Evolutionary conservation across 768 basidiomycete genomes (phyloP), one percentile per base, ranked within the genome.

Genomic region (Panus rudis): DNA sequence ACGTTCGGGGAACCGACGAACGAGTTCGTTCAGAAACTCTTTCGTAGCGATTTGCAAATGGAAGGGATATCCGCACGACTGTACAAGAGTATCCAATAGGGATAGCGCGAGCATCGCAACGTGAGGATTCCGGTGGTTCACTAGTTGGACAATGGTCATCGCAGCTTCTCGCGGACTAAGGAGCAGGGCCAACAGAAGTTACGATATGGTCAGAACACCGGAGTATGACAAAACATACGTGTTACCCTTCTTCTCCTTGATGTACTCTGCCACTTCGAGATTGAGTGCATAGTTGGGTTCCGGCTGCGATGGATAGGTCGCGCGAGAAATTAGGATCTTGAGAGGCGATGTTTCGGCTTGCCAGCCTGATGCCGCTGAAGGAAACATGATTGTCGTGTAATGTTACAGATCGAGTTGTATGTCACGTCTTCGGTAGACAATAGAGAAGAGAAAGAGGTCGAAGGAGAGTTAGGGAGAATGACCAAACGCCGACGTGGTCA

Each of bases 1-100:
- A 34, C 94, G 80, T 65, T 99, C 96, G 5, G 96, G 96, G 62
- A 99, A 98, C 52, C 93, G 80, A 38, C 94, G 82, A 20, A 99
- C 96, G 60, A 99, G 83, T 60, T 98, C 96, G 65, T 99, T 99
- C 14, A 98, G 72, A 60, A 97, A 99, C 57, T 98, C 96, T 59
- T 99, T 98, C 31, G 94, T 98, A 14, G 86, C 73, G 54, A 98
- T 87, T 63, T 99, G 96, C 19, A 99, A 81, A 60, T 98, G 96
- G 45, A 99, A 86, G 0, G 94, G 83, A 65, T 99, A 99, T 62
- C 96, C 96, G 60, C 94, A 98, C 30, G 87, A 84, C 59, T 92
- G 87, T 34, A 97, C 85, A 39, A 99, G 81, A 12, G 88, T 92
- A 62, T 92, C 87, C 50, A 97, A 80, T 4, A 94, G 77, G 4